These are phyloP conservation scores for Xerocomellus chrysenteron DNA, from an alignment of 768 basidiomycete genomes.

Conservation along the genomic window DNA sequence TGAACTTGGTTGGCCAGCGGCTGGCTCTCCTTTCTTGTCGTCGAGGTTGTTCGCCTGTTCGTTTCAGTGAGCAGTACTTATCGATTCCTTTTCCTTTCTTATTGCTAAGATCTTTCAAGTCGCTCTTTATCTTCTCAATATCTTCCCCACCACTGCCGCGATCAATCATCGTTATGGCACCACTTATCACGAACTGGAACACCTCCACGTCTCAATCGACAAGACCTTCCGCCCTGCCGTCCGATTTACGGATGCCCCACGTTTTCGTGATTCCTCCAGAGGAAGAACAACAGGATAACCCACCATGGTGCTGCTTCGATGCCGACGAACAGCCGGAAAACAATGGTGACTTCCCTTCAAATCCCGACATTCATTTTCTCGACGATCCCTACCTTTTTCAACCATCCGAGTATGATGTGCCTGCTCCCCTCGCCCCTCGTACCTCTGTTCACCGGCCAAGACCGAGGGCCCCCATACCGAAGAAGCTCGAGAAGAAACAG, in stretches of 20 bases:
- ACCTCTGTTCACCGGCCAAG: slow-evolving; percentile 7
- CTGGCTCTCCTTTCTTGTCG: slow-evolving; percentile 11
- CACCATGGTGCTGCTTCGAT: slow-evolving; percentile 58
- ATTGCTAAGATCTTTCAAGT: slow-evolving; percentile 10
- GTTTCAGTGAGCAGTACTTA: slow-evolving; percentile 16
- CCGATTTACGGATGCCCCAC: slow-evolving; percentile 38
- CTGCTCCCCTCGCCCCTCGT: slow-evolving; percentile 6
- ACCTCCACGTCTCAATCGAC: slow-evolving; percentile 17
- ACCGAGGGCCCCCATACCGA: slow-evolving; percentile 7
- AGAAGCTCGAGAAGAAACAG: slow-evolving; percentile 32
- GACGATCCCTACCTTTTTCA: slow-evolving; percentile 32
- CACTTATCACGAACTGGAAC: slow-evolving; percentile 10
- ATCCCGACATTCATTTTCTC: slow-evolving; percentile 33
- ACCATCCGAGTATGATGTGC: slow-evolving; percentile 4
- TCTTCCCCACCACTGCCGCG: background rate
- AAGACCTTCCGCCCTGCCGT: background rate
- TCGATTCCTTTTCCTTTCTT: background rate
- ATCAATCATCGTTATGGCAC: slow-evolving; percentile 10
- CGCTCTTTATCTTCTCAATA: slow-evolving; percentile 11
- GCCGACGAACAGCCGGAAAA: slow-evolving; percentile 37
- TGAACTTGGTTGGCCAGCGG: slow-evolving; percentile 11
- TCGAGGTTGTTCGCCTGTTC: slow-evolving; percentile 3
- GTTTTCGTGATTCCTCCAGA: slow-evolving; percentile 60
- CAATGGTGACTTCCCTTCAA: slow-evolving; percentile 12
- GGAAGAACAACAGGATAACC: slow-evolving; percentile 48